Evolutionary conservation across 1,284 basidiomycete species (phyloP), one percentile per base, ranked within the genome.

Genomic region (Ceratobasidium sp.): DNA sequence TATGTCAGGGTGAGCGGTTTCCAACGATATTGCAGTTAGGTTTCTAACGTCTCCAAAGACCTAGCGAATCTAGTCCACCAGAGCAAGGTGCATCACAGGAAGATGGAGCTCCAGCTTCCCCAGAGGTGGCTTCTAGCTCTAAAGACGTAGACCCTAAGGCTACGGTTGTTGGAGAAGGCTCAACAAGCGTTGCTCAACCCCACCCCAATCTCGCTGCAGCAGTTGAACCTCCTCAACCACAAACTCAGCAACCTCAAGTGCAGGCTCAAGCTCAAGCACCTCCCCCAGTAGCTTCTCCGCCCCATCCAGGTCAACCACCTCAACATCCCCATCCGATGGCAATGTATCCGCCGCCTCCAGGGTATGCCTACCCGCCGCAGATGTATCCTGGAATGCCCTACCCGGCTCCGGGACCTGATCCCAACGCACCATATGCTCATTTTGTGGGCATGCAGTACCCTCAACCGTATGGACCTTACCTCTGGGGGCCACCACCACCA

Each of bases 371-470:
- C 18, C 66, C 66, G 9, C 64, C 64, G 21, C 66, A 70, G 30
- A 2, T 70, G 26, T 70, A 70, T 38, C 66, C 66, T 35, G 66
- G 66, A 35, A 70, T 70, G 38, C 66, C 66, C 14, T 70, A 58
- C 21, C 66, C 63, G 7, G 26, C 66, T 3, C 52, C 66, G 32
- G 52, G 52, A 18, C 52, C 52, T n/a, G 66, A 70, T 23, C 66
- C 66, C 18, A 70, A 70, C 18, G 54, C 30, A 18, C 66, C 66
- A 35, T 70, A 70, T 35, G 54, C 54, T 18, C 66, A 70, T 49
- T 70, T 70, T 26, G 54, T 70, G 55, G 30, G 66, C 28, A 70
- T 70, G 66, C 66, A 70, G 46, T 70, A 70, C 32, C 52, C 66
- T 26, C 66, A 70, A 28, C 66, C 66, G 7, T 70, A 70, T 70